phyloP scores from a whole-genome alignment of 2,329 filamentous ascomycete species.

The Stromatinia cepivora region DNA sequence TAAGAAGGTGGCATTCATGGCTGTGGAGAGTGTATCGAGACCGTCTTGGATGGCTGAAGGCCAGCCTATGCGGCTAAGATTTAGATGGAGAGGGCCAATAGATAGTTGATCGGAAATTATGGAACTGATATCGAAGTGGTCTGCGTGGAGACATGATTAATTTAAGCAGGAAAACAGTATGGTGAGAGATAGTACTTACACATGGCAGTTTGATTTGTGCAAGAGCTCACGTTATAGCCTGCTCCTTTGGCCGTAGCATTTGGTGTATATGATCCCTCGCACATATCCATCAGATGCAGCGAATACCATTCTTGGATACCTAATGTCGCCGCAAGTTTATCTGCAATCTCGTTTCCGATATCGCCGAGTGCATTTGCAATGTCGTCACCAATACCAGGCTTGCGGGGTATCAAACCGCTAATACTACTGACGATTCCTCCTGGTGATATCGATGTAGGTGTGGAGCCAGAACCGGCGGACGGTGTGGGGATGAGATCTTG shows the following conservation, averaged over 20 bases:
- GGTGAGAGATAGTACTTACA: conserved; percentile 42
- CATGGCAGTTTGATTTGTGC: conserved; percentile 53
- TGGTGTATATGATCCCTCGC: conserved; percentile 47
- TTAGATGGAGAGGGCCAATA: conserved; percentile 45
- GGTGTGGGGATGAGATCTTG: conserved; percentile 37
- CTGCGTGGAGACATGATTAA: conserved; percentile 26
- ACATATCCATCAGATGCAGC: conserved; percentile 60
- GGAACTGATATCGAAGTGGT: conserved; percentile 54
- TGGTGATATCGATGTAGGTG: conserved; percentile 38
- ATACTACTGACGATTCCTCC: conserved; percentile 44
- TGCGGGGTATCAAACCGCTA: conserved; percentile 40
- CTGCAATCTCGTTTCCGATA: conserved; percentile 39
- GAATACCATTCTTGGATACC: conserved; percentile 62
- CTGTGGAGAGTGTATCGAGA: conserved; percentile 51
- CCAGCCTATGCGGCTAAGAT: conserved; percentile 56
- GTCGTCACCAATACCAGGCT: conserved; percentile 43
- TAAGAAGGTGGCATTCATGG: conserved; percentile 54
- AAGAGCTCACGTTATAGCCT: conserved; percentile 53
- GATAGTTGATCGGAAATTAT: conserved; percentile 52
- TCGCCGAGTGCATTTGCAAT: conserved; percentile 39
- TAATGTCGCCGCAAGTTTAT: conserved; percentile 48
- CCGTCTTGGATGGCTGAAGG: conserved; percentile 55
- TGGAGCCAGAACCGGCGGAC: conserved; percentile 30
- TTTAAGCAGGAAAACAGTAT: background rate
- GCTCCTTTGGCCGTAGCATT: conserved; percentile 44